A percentile compares a stretch with the other conserved stretches of the same genome.
These are phyloP conservation scores for Mycena latifolia DNA, from an alignment of 768 basidiomycete species.

Conservation along the genomic window DNA sequence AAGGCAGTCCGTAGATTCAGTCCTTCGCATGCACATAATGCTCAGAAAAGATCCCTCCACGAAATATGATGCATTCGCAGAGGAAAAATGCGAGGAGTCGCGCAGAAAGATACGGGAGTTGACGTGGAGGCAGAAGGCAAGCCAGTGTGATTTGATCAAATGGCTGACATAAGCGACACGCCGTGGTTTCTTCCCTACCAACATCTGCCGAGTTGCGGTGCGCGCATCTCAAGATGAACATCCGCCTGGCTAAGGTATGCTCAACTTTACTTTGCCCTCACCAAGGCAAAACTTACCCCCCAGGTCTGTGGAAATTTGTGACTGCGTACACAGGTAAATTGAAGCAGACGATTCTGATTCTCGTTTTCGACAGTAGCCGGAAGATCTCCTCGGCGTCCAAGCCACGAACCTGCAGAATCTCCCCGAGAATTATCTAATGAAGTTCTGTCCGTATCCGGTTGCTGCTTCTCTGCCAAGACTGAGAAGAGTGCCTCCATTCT, in stretches of 20 bases:
- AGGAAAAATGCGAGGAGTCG: too few species aligned
- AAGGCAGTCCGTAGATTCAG: too few species aligned
- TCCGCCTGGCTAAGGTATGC: constrained; percentile 60
- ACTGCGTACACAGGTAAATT: neutral
- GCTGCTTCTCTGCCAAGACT: neutral
- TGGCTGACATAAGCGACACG: too few species aligned
- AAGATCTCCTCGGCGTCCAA: constrained; percentile 94
- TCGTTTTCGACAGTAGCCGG: constrained; percentile 66
- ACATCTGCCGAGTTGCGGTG: too few species aligned
- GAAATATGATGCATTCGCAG: too few species aligned
- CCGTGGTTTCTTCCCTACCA: too few species aligned
- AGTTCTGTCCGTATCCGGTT: constrained; percentile 67
- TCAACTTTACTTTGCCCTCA: constrained; percentile 21
- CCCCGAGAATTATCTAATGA: constrained; percentile 91
- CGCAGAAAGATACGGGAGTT: too few species aligned
- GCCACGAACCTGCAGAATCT: constrained; percentile 93
- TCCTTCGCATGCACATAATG: too few species aligned
- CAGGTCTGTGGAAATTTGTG: constrained; percentile 25
- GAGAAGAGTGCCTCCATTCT: neutral
- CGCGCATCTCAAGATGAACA: constrained; percentile 62
- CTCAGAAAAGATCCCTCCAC: too few species aligned
- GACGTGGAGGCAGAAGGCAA: too few species aligned
- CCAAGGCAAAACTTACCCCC: constrained; percentile 21
- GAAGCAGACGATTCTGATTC: neutral
- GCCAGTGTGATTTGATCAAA: too few species aligned